phyloP scores from a whole-genome alignment of 768 basidiomycete species.

The Tulasnella sp. region DNA sequence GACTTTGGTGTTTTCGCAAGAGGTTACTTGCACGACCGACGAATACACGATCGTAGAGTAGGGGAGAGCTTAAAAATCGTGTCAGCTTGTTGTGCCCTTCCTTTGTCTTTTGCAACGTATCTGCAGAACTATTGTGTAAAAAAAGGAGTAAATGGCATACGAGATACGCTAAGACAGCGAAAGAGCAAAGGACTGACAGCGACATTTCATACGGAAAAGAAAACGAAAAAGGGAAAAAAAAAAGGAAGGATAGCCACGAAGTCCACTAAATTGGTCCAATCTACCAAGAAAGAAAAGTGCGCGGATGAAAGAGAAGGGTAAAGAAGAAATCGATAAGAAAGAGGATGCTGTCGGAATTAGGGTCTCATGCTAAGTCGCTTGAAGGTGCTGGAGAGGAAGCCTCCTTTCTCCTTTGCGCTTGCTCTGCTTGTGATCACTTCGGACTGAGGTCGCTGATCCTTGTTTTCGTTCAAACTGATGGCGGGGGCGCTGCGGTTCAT shows the following conservation, averaged over 20 bases:
- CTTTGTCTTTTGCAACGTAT: neutral
- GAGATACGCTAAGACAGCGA: slow-evolving; percentile 9
- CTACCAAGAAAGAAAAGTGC: neutral
- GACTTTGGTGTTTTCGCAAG: slow-evolving; percentile 58
- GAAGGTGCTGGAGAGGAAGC: slow-evolving; percentile 27
- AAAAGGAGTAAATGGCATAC: neutral
- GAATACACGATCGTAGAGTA: slow-evolving; percentile 53
- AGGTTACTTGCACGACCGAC: slow-evolving; percentile 55
- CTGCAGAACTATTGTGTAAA: neutral
- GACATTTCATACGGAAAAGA: slow-evolving; percentile 1
- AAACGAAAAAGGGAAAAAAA: neutral
- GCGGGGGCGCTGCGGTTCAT: neutral
- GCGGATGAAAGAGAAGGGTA: neutral
- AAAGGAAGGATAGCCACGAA: neutral
- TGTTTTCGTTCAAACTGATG: slow-evolving; percentile 25
- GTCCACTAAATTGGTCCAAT: slow-evolving; percentile 5
- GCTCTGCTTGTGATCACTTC: slow-evolving; percentile 5
- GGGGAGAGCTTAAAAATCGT: neutral
- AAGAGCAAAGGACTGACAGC: neutral
- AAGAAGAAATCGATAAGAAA: neutral
- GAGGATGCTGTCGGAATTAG: neutral
- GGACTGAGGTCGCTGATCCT: slow-evolving; percentile 24
- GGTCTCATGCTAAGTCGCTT: slow-evolving; percentile 31
- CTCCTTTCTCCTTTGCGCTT: slow-evolving; percentile 13
- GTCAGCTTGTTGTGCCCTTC: neutral